Conservation (phyloP, 176 grass and related monocot genomes). For the Ampelocalamus luodianensis region DNA sequence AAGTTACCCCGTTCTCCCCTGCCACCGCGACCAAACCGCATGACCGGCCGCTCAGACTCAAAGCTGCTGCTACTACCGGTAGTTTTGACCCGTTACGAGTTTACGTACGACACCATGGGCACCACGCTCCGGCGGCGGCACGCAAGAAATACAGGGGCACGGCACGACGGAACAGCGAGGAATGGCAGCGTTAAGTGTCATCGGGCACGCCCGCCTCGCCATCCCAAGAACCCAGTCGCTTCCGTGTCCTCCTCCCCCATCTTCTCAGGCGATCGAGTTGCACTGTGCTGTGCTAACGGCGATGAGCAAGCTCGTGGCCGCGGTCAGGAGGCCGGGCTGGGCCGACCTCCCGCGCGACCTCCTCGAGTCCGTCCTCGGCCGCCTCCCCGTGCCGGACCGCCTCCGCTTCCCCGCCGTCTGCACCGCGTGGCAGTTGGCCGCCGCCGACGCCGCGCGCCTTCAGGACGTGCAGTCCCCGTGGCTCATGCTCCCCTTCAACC, state of each 20-base stretch:
- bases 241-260: not conserved
- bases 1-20: too few species aligned
- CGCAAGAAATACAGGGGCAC: not conserved
- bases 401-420: conserved; percentile 57
- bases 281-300: not conserved
- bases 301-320: conserved; percentile 27
- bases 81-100: not conserved
- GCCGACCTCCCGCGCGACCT: conserved; percentile 56
- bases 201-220: not conserved
- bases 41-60: too few species aligned
- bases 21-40: too few species aligned
- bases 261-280: not conserved
- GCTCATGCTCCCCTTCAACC: conserved; percentile 63
- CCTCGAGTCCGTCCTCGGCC: conserved; percentile 43
- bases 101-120: too few species aligned
- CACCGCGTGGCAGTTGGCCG: conserved; percentile 43
- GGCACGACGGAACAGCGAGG: not conserved
- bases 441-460: not conserved
- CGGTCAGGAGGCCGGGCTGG: conserved; percentile 17
- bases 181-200: not conserved
- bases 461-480: conserved; percentile 35
- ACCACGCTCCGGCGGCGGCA: conserved; percentile 23
- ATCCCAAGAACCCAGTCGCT: not conserved
- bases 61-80: too few species aligned
- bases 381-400: conserved; percentile 48